Base-by-base conservation (phyloP, 495 filamentous ascomycete genomes). In the Aspergillus bertholletiae region DNA sequence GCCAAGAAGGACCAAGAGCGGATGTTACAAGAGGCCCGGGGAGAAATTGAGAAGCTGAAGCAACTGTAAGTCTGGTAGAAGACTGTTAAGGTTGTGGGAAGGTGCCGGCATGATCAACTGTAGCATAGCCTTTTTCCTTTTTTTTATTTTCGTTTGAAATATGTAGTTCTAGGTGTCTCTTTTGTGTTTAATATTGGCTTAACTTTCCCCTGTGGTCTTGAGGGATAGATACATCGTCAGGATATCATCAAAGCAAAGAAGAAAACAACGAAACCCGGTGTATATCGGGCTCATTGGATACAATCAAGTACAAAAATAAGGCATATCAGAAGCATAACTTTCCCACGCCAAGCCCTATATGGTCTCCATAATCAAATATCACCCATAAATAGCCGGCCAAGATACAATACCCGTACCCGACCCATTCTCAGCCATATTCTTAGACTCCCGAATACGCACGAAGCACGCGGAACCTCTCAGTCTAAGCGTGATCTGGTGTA, bases 1-100 rank as follows among this genome's bases (percentile, higher is more conserved):
- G 73, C 72, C 58, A 88, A 84, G 72, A 75, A 76, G 62, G 74
- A 81, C 59, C 85, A 85, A 55, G 79, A 83, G 64, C 76, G 76
- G 66, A 84, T 79, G 77, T 76, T 80, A 63, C 84, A 89, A 67
- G 77, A 85, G 74, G 77, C 75, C 24, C 64, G 74, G 51, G 76
- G 74, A 51, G 74, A 77, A 62, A 66, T 75, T 43, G 71, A 73
- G 60, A 72, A 68, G 64, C 44, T 71, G 56, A 69, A 61, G 58
- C 48, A 64, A 60, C 32, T 62, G 32, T 76, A 64, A 67, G 51
- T 12, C 39, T 43, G 6, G 4, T 22, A 7, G 11, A 43, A 22
- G 39, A 22, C 39, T 22, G 11, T 43, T 43, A 8, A 7, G 11
- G 20, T 53, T 49, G 49, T 44, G 30, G 55, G 53, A 47, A 51